These are phyloP conservation scores for Rutidosis leptorrhynchoides DNA, from an alignment of 129 eudicot genomes.

Conservation along the genomic window DNA sequence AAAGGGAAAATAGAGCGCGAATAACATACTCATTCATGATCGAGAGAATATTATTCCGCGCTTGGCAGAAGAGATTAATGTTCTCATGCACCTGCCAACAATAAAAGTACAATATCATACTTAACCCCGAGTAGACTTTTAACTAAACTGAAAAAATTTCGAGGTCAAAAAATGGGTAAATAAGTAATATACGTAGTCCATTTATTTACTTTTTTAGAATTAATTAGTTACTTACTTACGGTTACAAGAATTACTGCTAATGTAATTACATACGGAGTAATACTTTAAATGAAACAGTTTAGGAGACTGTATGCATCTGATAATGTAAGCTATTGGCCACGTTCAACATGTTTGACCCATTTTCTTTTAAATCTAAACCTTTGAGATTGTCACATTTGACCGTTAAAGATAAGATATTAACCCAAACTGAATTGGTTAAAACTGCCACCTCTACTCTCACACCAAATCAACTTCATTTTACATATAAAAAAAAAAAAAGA, in stretches of 20 bases:
- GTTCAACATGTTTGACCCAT: not conserved
- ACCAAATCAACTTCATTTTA: not conserved
- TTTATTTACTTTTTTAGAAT: not conserved
- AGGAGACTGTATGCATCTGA: not conserved
- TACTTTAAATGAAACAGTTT: not conserved
- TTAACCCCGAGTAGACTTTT: not conserved
- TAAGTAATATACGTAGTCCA: not conserved
- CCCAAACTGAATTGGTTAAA: slow-evolving; percentile 1
- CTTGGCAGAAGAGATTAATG: slow-evolving; percentile 70
- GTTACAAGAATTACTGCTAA: not conserved
- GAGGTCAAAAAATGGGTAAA: slow-evolving; percentile 2
- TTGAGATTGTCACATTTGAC: not conserved
- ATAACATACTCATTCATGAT: slow-evolving; percentile 70
- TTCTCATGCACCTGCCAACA: slow-evolving; percentile 71
- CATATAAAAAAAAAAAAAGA: not conserved
- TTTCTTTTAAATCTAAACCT: not conserved
- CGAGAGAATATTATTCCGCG: slow-evolving; percentile 53
- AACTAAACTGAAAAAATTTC: not conserved
- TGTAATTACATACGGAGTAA: not conserved
- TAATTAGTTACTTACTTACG: not conserved
- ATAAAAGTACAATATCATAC: slow-evolving; percentile 13
- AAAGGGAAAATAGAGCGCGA: not conserved
- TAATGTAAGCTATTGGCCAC: not conserved
- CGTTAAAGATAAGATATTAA: not conserved
- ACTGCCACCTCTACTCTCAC: not conserved